Percentiles rank a stretch among this genome's conserved stretches.
These are phyloP conservation scores for Pseudotsuga menziesii DNA, from an alignment of 75 land plant genomes.

Conservation along the genomic window DNA sequence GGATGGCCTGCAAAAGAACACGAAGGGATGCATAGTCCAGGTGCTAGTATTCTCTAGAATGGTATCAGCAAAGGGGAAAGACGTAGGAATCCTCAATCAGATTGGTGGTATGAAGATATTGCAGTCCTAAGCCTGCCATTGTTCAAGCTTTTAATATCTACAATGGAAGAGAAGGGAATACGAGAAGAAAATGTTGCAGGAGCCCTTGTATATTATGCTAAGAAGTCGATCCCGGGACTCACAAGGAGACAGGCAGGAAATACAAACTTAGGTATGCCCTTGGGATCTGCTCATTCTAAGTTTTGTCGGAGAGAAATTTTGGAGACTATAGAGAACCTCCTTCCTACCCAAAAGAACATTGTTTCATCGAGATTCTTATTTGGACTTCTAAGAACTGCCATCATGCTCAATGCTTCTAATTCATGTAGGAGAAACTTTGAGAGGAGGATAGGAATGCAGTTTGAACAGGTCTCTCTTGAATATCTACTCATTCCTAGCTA, in stretches of 20 bases:
- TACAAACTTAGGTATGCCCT: background rate
- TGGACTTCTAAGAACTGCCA: constrained; percentile 56
- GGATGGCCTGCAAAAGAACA: constrained; percentile 17
- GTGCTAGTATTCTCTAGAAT: constrained; percentile 17
- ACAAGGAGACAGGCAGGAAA: constrained; percentile 20
- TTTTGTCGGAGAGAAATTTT: constrained; percentile 50
- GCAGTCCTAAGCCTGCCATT: constrained; percentile 20
- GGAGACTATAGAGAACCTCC: constrained; percentile 52
- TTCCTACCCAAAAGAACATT: constrained; percentile 41
- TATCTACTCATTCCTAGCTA: constrained; percentile 79
- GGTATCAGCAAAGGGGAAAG: constrained; percentile 19
- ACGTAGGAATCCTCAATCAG: constrained; percentile 8
- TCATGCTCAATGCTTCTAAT: constrained; percentile 49
- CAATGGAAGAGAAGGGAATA: constrained; percentile 20
- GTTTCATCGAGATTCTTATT: constrained; percentile 38
- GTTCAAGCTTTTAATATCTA: constrained; percentile 13
- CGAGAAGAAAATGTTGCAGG: constrained; percentile 16
- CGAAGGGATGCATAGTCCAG: constrained; percentile 12
- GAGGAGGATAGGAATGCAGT: constrained; percentile 57
- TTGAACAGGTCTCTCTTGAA: constrained; percentile 67
- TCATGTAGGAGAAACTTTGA: constrained; percentile 38
- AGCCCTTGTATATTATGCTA: constrained; percentile 21
- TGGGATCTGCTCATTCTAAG: constrained; percentile 29
- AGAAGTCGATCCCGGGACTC: constrained; percentile 25
- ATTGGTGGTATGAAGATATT: constrained; percentile 23